Base-by-base conservation (phyloP, 768 basidiomycete genomes). In the Mycena albidolilacea region DNA sequence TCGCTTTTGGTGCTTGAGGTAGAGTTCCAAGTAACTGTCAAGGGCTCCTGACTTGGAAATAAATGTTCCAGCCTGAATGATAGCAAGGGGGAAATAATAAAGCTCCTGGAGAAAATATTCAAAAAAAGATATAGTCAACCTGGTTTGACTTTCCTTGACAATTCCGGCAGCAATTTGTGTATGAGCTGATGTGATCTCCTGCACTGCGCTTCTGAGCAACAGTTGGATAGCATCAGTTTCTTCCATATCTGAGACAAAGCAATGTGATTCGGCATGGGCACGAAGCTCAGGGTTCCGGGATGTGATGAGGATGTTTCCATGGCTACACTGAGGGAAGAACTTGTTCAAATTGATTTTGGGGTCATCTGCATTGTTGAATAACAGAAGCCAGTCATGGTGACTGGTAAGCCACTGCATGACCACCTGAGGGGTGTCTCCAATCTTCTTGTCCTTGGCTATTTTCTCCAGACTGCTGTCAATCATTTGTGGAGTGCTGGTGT, bases 291-390 rank as follows among this genome's bases (percentile, higher is more conserved):
- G 43, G n/a, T 67, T 66, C 12, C 71, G 66, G 23, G 64, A 66
- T 52, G 71, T 72, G 1, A 72, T 72, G 7, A 72, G 14, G 11
- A 72, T 63, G 50, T 65, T 68, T 14, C 71, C 71, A 39, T 72
- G 71, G 3, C 23, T 35, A 54, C 70, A 65, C 23, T 37, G 5
- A 41, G 46, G 66, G 21, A 72, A 21, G 39, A 44, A 72, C 7
- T 35, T 39, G 35, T 63, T 35, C 5, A 71, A 39, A 43, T 57
- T 44, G 17, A 71, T 30, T 4, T n/a, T 21, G 5, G 54, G 50
- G 44, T 63, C 48, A 23, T 23, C 23, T 23, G 23, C 23, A 23
- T 23, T 23, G 23, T 23, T 23, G 23, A 23, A 23, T 23, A 54
- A 35, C 15, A 65, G 37, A 6, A 71, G 35, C 52, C 63, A 71